A percentile compares a stretch with the other conserved stretches of the same genome.
Conservation (phyloP, 1,284 basidiomycete species). For the Cystobasidium slooffiae region DNA sequence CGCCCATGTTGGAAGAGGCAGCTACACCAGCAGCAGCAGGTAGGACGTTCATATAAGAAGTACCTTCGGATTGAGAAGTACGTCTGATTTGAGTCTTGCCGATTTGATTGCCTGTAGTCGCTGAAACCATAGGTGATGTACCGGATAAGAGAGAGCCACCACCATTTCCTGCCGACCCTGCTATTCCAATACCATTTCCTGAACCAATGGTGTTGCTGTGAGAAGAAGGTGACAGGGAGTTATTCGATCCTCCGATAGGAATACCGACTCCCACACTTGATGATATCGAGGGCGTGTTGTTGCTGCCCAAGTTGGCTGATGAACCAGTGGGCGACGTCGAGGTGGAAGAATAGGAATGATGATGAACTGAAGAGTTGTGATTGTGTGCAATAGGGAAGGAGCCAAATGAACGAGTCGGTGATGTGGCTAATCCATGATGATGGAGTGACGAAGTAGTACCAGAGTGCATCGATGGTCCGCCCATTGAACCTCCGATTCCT, state of each 20-base stretch:
- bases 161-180: neutral
- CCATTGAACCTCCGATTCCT: conserved; percentile 30
- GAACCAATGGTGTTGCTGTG: neutral
- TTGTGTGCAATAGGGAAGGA: conserved; percentile 23
- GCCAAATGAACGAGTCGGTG: conserved; percentile 39
- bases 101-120: conserved; percentile 40
- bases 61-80: conserved; percentile 27
- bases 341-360: conserved; percentile 19
- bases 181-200: neutral
- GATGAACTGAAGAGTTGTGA: conserved; percentile 8
- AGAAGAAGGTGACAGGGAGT: conserved; percentile 3
- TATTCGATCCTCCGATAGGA: neutral
- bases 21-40: conserved; percentile 5
- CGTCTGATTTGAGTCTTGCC: conserved; percentile 40
- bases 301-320: neutral
- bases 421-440: conserved; percentile 30
- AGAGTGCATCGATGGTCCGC: neutral
- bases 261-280: conserved; percentile 12
- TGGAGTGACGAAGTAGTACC: neutral
- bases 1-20: conserved; percentile 7
- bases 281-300: neutral
- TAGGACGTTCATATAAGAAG: neutral
- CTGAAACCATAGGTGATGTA: conserved; percentile 19
- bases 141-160: neutral
- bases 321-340: conserved; percentile 13